Base-by-base conservation (phyloP, 257 asterid genomes). In the Capsicum rhomboideum region DNA sequence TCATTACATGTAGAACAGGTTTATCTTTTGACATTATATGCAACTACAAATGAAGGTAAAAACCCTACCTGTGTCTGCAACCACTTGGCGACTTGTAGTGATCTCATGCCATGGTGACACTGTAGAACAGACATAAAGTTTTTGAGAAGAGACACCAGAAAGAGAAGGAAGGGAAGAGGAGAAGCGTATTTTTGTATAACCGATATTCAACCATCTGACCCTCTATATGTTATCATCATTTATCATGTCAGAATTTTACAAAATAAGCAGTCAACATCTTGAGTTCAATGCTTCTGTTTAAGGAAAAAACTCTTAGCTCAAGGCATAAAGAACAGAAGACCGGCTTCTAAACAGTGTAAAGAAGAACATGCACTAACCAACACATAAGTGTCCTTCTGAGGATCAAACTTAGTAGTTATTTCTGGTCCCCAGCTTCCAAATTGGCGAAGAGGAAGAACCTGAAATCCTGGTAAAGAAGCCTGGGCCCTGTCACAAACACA, bases 91-190 rank as follows among this genome's bases (percentile, higher is more conserved):
- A 93, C 98, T 86, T 95, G 97, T 90, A 95, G 87, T 18, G 99
- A 95, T 74, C 99, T 91, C 94, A 90, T 74, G 68, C 99, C 99
- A 82, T 94, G 99, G 87, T 95, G 99, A 90, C 99, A 95, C 98
- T 95, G 96, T 91, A 89, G 63, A 50, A 64, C 63, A 86, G 84
- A 83, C 34, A 66, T 67, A 46, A 58, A 54, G 61, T 34, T 71
- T 55, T 79, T 87, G 56, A 67, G 46, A 80, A 53, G 82, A 58
- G 58, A 26, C 83, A 81, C 69, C 2, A 18, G 72, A 53, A 63
- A 42, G 80, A 12, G 67, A 83, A 55, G 42, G 9, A 59, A 9
- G 28, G 69, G 11, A 63, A 68, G 52, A 74, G 44, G 37, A 63
- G 49, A 82, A 83, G 64, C 23, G 80, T 58, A 17, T 34, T 37